These are phyloP conservation scores for Erythrophleum fordii DNA, from an alignment of 306 rosid species.

Conservation along the genomic window DNA sequence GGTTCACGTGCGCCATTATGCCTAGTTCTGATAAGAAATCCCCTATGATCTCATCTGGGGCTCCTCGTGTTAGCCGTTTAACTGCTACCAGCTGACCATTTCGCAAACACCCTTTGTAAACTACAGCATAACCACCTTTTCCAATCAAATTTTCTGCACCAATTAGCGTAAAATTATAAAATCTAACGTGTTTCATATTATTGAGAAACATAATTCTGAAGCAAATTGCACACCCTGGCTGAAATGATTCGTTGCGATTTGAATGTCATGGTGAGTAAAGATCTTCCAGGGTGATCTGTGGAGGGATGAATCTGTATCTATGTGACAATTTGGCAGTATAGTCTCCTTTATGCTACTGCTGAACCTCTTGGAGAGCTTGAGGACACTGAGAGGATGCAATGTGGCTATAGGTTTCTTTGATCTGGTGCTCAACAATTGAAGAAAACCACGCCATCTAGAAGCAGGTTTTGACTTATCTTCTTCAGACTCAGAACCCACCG, in stretches of 20 bases:
- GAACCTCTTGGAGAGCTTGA: slow-evolving; percentile 65
- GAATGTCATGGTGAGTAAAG: slow-evolving; percentile 71
- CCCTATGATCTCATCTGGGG: slow-evolving; percentile 70
- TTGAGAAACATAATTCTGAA: not conserved
- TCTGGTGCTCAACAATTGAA: slow-evolving; percentile 54
- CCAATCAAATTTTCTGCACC: slow-evolving; percentile 87
- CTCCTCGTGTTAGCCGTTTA: slow-evolving; percentile 76
- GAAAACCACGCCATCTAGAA: slow-evolving; percentile 62
- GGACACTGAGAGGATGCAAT: slow-evolving; percentile 60
- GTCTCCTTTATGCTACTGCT: slow-evolving; percentile 74
- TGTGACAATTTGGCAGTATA: slow-evolving; percentile 49
- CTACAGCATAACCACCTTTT: slow-evolving; percentile 97
- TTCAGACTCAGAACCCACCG: slow-evolving; percentile 38
- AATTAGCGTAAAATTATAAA: slow-evolving; percentile 23
- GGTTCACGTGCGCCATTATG: slow-evolving; percentile 89
- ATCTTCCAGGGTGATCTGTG: slow-evolving; percentile 80
- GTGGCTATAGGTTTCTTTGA: slow-evolving; percentile 58
- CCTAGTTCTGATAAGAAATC: slow-evolving; percentile 92
- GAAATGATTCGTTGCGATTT: slow-evolving; percentile 72
- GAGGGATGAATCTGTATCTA: slow-evolving; percentile 49
- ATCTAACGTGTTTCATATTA: slow-evolving; percentile 5
- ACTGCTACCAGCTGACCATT: slow-evolving; percentile 78
- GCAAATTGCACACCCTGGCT: slow-evolving; percentile 58
- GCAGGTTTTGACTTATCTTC: slow-evolving; percentile 48
- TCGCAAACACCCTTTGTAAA: slow-evolving; percentile 81